Base-by-base conservation (phyloP, 345 rosid species). In the Brassica incana region DNA sequence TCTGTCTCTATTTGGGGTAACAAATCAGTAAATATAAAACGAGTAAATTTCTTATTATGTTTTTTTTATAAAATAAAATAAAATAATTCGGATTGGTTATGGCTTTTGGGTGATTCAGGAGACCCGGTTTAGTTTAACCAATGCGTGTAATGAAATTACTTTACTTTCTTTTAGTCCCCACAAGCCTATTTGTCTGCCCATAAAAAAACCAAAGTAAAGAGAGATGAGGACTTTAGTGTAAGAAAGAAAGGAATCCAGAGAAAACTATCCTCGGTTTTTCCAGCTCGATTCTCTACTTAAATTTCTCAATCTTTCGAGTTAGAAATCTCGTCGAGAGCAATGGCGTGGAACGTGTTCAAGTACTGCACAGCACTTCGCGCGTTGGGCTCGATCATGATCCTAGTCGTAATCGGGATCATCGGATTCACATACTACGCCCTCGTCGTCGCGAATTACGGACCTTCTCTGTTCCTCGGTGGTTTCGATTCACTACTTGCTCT, bases 331-430 rank as follows among this genome's bases (percentile, higher is more conserved):
- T 27, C n/a, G 16, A 60, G 3, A 54, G 6, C 32, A 38, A 92
- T 90, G 95, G 91, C 95, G 18, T 87, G 90, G 88, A 90, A 92
- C 84, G 88, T 89, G 56, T 92, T 92, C 90, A 88, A 85, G 79
- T 90, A 87, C 83, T 92, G 97, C 69, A 88, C 94, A 35, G 86
- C 89, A 5, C 88, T 92, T 23, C 92, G 97, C 0, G 97, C 92
- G 9, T 81, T 90, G 68, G 95, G 97, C 36, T 90, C 94, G 35
- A 81, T 92, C 59, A 89, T 92, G 97, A 89, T 92, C 77, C 18
- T 87, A 0, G 71, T 88, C 38, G 91, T 92, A 11, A 73, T 92
- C 25, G 91, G 88, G 29, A 85, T 92, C 60, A 70, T 85, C 54
- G 91, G 92, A 43, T 82, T 89, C 77, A 84, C 95, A 5, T 92